Evolutionary conservation across 306 rosid species (phyloP).

Genomic region (Fragaria nilgerrensis): DNA sequence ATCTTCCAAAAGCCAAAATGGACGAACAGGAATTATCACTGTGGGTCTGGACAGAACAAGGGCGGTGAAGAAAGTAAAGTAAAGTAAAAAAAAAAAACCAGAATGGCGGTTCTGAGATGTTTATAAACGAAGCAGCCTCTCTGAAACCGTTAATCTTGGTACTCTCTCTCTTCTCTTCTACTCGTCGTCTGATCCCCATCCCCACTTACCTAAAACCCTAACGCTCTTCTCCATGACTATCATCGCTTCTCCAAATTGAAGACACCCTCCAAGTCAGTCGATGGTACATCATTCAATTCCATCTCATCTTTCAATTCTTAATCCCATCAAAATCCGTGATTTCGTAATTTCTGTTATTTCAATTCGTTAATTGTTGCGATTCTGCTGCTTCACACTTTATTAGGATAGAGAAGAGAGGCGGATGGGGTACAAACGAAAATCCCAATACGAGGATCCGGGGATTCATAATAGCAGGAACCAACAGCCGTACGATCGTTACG

Average conservation of each 20-base stretch:
- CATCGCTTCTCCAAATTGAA: neutral
- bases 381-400: neutral
- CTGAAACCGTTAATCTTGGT: neutral
- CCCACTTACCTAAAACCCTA: constrained; percentile 11
- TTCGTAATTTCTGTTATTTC: neutral
- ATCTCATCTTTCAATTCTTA: neutral
- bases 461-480: neutral
- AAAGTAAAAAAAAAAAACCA: no score
- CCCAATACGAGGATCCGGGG: neutral
- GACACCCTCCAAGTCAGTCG: neutral
- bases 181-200: constrained; percentile 7
- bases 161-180: neutral
- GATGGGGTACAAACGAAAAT: neutral
- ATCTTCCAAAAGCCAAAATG: neutral
- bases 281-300: constrained; percentile 10
- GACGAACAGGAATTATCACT: neutral
- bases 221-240: neutral
- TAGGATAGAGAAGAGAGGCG: constrained; percentile 17
- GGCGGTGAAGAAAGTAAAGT: neutral
- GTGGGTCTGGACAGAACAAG: neutral
- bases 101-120: constrained; percentile 4
- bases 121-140: neutral
- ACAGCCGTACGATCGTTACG: constrained; percentile 7
- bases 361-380: neutral
- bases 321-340: neutral